A percentile compares a stretch with the other conserved stretches of the same genome.
These are phyloP conservation scores for Cyberlindnera galapagoensis DNA, from an alignment of 805 yeast species.

Conservation along the genomic window DNA sequence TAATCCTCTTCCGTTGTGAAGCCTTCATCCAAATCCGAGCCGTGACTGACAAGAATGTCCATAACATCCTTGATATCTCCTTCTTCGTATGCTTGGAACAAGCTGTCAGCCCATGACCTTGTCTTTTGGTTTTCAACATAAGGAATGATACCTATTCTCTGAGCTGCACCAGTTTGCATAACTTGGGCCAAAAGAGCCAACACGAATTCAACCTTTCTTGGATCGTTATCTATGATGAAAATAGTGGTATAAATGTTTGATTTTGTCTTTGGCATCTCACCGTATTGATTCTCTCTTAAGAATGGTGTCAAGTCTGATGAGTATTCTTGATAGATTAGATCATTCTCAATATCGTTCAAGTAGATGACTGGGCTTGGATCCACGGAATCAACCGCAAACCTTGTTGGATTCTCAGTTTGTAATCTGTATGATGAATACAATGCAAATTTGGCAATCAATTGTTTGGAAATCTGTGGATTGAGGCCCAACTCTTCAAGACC, in stretches of 20 bases:
- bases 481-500: conserved; percentile 28
- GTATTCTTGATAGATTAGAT: conserved; percentile 43
- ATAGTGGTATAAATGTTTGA: conserved; percentile 75
- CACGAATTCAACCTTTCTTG: too few species aligned
- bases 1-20: conserved; percentile 11
- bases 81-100: conserved; percentile 12
- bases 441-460: conserved; percentile 36
- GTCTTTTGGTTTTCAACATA: conserved; percentile 25
- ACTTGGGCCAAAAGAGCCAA: too few species aligned
- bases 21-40: neutral
- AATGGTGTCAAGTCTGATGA: conserved; percentile 42
- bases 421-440: conserved; percentile 19
- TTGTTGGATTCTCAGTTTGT: conserved; percentile 8
- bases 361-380: conserved; percentile 42
- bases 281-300: conserved; percentile 38
- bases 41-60: too few species aligned
- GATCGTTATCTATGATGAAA: conserved; percentile 64
- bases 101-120: conserved; percentile 12
- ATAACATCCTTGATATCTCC: conserved; percentile 13
- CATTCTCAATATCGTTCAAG: conserved; percentile 72
- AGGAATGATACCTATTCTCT: conserved; percentile 83
- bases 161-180: conserved; percentile 56
- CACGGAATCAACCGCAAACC: conserved; percentile 24
- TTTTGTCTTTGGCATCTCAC: conserved; percentile 60
- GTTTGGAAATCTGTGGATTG: conserved; percentile 26